Evolutionary conservation across 805 yeast species (phyloP).

Genomic region (Saturnispora dispora): DNA sequence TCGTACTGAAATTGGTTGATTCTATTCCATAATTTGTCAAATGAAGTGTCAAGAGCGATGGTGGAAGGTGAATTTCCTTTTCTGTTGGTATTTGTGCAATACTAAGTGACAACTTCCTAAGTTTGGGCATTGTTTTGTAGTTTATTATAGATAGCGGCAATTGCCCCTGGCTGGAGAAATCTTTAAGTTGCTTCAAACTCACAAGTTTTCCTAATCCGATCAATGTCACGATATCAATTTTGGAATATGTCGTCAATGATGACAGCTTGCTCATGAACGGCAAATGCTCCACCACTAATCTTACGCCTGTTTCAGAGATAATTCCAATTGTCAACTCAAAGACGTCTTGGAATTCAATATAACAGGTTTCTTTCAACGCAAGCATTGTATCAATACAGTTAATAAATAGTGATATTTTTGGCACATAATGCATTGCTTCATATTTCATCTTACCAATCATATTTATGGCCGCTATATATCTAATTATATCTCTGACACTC

Average conservation of each 20-base stretch:
- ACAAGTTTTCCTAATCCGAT: neutral
- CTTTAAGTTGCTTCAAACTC: neutral
- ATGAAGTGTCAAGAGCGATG: neutral
- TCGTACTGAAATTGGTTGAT: neutral
- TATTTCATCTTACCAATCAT: neutral
- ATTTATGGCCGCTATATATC: neutral
- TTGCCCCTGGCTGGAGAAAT: neutral
- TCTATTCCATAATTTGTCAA: neutral
- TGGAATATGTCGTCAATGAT: neutral
- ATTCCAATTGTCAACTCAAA: neutral
- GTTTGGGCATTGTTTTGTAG: neutral
- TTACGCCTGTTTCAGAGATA: neutral
- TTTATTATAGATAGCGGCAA: neutral
- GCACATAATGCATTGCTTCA: neutral
- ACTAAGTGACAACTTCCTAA: neutral
- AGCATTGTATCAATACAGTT: conserved; percentile 1
- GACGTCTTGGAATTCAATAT: neutral
- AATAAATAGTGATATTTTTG: neutral
- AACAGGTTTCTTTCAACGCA: neutral
- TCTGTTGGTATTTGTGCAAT: neutral
- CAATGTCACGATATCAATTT: neutral
- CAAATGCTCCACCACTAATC: neutral
- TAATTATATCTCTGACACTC: neutral
- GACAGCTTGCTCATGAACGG: neutral
- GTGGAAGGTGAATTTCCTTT: neutral